Evolutionary conservation across 306 rosid species (phyloP).

Genomic region (Fagus sylvatica): DNA sequence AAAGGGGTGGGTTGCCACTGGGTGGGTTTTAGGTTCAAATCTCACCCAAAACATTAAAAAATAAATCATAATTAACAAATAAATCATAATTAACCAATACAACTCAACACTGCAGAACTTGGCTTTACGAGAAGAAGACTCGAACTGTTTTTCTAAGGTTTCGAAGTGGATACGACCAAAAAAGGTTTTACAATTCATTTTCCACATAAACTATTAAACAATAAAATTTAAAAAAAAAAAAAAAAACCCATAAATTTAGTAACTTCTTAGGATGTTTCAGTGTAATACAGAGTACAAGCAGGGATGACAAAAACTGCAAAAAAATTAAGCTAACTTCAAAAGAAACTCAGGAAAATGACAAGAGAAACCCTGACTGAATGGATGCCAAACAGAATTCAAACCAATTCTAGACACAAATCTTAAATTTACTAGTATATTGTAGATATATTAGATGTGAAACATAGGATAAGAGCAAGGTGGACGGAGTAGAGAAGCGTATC

Average conservation of each 20-base stretch:
- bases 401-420: neutral
- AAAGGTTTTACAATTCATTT: neutral
- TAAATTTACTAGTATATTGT: neutral
- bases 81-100: neutral
- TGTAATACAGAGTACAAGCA: neutral
- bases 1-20: neutral
- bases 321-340: neutral
- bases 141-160: neutral
- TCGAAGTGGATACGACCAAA: neutral
- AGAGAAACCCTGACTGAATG: neutral
- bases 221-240: no score
- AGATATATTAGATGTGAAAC: no score
- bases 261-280: neutral
- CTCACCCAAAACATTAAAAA: neutral
- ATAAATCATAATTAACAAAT: neutral
- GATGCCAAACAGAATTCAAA: neutral
- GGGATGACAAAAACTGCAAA: neutral
- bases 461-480: no score
- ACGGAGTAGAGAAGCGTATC: no score
- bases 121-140: neutral
- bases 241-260: no score
- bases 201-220: neutral
- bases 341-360: neutral
- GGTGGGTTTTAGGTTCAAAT: neutral
- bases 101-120: conserved; percentile 10